Base-by-base conservation (phyloP, 2,329 filamentous ascomycete species). In the Harringtonia aguacate region DNA sequence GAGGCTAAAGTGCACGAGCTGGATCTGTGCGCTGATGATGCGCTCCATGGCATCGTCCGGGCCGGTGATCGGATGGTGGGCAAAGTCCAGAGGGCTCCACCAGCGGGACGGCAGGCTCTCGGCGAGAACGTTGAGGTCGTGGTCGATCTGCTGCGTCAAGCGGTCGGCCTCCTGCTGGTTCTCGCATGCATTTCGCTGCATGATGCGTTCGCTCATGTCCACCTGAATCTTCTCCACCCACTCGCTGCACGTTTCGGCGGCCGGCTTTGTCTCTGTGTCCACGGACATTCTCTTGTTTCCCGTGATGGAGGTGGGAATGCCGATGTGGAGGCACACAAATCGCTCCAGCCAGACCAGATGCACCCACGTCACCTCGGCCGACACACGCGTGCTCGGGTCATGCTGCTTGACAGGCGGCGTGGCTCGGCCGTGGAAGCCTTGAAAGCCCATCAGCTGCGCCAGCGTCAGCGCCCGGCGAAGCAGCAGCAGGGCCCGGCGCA, bases 301-400 rank as follows among this genome's bases (percentile, higher is more conserved):
- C 30, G 44, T 46, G 13, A 46, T 18, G 12, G 39, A 7, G 3
- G 44, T 46, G 9, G 44, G 44, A 12, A 46, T 33, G 8, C 68
- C 69, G 1, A 73, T 53, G 52, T 70, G 61, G 22, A 73, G 50
- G 7, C 61, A 68, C 2, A 74, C 55, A 36, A 69, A 67, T 2
- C 69, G 64, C 42, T 75, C 71, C 2, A 61, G 55, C 17, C 56
- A 56, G 2, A 70, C 53, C 0, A 74, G 55, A 6, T 65, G 66
- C 34, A 61, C 66, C 70, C 69, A 74, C 47, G 70, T 55, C 36
- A 58, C 55, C 29, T 59, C 57, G 2, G 60, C 56, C n/a, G 61
- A 51, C 8, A 66, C 53, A 12, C 51, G 52, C 3, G 56, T 61
- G 8, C 53, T 43, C 8, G 51, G 31, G 31, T 44, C 18, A 47